Percentiles rank a stretch among this genome's conserved stretches.
phyloP scores from a whole-genome alignment of 306 rosid genomes.

The Begonia peltatifolia region DNA sequence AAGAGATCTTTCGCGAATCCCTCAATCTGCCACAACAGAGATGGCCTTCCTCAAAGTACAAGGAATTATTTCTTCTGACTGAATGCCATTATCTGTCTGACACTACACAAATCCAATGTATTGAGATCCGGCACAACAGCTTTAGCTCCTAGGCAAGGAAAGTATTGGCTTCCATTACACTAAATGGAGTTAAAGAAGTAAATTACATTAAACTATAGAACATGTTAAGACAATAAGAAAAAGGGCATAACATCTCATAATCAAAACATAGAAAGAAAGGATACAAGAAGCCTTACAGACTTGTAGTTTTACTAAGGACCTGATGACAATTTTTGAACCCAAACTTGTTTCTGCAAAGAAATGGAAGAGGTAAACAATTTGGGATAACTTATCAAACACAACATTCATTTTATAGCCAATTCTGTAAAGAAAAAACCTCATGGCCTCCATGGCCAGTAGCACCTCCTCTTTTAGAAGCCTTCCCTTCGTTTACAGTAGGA shows the following conservation, averaged over 20 bases:
- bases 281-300: constrained; percentile 26
- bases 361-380: constrained; percentile 7
- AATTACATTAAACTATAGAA: no score
- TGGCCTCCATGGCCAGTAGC: constrained; percentile 40
- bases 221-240: no score
- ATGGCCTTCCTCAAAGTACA: constrained; percentile 29
- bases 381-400: constrained; percentile 6
- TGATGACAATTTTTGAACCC: constrained; percentile 93
- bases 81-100: constrained; percentile 38
- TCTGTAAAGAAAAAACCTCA: constrained; percentile 40
- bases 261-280: background rate
- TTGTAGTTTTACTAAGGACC: constrained; percentile 44
- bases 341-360: constrained; percentile 80
- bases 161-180: background rate
- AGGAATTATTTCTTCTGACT: constrained; percentile 29
- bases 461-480: constrained; percentile 49
- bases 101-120: constrained; percentile 6
- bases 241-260: no score
- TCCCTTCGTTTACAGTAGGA: constrained; percentile 47
- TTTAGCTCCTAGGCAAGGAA: background rate
- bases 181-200: background rate
- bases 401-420: background rate
- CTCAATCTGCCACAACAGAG: constrained; percentile 37
- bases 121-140: background rate
- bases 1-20: constrained; percentile 29